Percentiles rank a stretch among this genome's conserved stretches.
phyloP scores from a whole-genome alignment of 129 eudicot species.

The Centrapalus pauciflorus region DNA sequence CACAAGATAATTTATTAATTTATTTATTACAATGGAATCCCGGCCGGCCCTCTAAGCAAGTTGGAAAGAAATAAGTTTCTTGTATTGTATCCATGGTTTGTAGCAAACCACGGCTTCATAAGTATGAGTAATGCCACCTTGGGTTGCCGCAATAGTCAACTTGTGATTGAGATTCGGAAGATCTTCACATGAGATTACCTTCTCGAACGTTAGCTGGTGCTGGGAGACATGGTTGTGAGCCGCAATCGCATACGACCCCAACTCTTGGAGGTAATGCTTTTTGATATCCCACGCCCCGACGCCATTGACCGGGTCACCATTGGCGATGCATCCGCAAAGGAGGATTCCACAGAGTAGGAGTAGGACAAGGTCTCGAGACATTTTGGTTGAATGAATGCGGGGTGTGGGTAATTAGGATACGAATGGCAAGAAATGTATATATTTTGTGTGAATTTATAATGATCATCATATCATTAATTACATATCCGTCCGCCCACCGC shows the following conservation, averaged over 20 bases:
- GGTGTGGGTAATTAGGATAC: too few relatives aligned
- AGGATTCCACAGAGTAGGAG: constrained; percentile 17
- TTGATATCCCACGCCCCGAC: constrained; percentile 7
- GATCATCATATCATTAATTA: too few relatives aligned
- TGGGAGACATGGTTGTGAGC: constrained; percentile 20
- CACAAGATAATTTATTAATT: too few relatives aligned
- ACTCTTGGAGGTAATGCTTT: constrained; percentile 3
- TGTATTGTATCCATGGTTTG: constrained; percentile 22
- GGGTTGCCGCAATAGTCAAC: constrained; percentile 21
- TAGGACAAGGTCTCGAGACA: too few relatives aligned
- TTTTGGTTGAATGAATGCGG: too few relatives aligned
- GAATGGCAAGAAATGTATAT: too few relatives aligned
- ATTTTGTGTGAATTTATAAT: too few relatives aligned
- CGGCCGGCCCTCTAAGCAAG: constrained; percentile 1
- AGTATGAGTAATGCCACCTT: constrained; percentile 17
- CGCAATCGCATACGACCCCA: constrained; percentile 28
- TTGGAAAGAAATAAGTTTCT: constrained; percentile 31
- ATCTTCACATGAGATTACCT: constrained; percentile 12
- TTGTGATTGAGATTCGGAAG: constrained; percentile 21
- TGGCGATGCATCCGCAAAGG: not conserved
- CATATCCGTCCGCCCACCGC: too few relatives aligned
- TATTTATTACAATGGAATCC: not conserved
- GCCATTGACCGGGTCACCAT: not conserved
- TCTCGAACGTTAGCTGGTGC: constrained; percentile 18
- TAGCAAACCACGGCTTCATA: constrained; percentile 28